Conservation (phyloP, 139 green algal genomes). For the Medakamo hakoo region DNA sequence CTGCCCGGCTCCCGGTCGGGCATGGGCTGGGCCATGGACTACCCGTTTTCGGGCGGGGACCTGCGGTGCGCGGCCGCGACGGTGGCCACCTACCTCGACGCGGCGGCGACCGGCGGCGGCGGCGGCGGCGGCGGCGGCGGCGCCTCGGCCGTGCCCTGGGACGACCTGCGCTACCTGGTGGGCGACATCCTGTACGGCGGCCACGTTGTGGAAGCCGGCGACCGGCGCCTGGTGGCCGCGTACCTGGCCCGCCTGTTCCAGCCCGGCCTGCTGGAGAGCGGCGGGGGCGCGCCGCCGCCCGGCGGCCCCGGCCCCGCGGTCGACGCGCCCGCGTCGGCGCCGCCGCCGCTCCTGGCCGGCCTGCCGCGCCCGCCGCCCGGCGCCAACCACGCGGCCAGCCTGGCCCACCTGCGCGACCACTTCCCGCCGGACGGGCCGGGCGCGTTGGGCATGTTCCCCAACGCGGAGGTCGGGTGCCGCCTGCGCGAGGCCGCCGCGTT, state of each 20-base stretch:
- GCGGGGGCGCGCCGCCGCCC: no score
- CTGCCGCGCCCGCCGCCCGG: constrained; percentile 40
- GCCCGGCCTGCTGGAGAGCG: constrained; percentile 53
- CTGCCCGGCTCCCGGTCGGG: constrained; percentile 36
- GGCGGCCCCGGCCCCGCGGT: neutral
- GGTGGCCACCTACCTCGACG: constrained; percentile 78
- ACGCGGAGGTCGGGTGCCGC: constrained; percentile 84
- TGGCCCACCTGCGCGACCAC: constrained; percentile 63
- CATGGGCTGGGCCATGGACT: constrained; percentile 91
- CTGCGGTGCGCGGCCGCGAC: constrained; percentile 71
- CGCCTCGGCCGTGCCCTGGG: constrained; percentile 43
- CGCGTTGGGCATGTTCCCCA: constrained; percentile 79
- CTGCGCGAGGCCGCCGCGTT: constrained; percentile 57
- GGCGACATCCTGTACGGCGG: constrained; percentile 95
- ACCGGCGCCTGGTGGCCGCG: constrained; percentile 57
- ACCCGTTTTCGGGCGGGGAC: constrained; percentile 86
- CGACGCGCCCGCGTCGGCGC: neutral
- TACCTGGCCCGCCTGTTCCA: constrained; percentile 67
- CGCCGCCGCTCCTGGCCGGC: constrained; percentile 7
- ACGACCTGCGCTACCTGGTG: constrained; percentile 81
- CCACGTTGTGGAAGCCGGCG: constrained; percentile 88
- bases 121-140: neutral
- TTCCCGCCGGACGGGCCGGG: constrained; percentile 66
- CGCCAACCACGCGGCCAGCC: constrained; percentile 2
- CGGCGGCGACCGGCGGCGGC: no score